Conservation (phyloP, 2,329 filamentous ascomycete genomes). For the Rhinocladiella similis region DNA sequence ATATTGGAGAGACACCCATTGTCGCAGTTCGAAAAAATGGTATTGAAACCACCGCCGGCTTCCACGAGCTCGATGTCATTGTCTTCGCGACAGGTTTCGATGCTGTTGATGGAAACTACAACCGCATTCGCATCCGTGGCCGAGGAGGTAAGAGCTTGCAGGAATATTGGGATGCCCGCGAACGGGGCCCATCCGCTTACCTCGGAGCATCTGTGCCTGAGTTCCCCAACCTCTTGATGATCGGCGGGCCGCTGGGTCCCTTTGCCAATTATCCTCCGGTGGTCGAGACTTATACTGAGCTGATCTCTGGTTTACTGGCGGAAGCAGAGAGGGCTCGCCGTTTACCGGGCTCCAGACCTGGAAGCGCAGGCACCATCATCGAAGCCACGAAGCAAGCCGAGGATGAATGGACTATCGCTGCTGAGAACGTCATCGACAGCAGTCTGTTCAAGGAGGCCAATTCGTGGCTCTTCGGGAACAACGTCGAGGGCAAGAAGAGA, state of each 20-base stretch:
- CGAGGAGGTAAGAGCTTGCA: conserved; percentile 21
- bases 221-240: background rate
- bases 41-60: conserved; percentile 44
- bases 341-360: conserved; percentile 1
- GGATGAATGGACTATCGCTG: conserved; percentile 4
- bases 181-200: conserved; percentile 1
- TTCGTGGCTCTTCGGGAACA: conserved; percentile 15
- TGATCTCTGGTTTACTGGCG: conserved; percentile 1
- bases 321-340: background rate
- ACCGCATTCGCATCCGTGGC: conserved; percentile 34
- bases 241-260: background rate
- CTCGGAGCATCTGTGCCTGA: background rate
- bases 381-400: conserved; percentile 13
- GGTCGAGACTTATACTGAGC: background rate
- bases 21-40: conserved; percentile 40
- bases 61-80: conserved; percentile 42
- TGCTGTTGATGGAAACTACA: conserved; percentile 38
- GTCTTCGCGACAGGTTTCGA: conserved; percentile 48
- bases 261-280: conserved; percentile 1
- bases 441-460: conserved; percentile 7
- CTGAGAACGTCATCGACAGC: conserved; percentile 1
- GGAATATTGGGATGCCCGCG: conserved; percentile 1
- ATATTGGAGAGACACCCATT: conserved; percentile 46
- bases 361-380: conserved; percentile 8
- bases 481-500: conserved; percentile 11